phyloP scores from a whole-genome alignment of 202 grass and related monocot genomes.

The Eragrostis tef region DNA sequence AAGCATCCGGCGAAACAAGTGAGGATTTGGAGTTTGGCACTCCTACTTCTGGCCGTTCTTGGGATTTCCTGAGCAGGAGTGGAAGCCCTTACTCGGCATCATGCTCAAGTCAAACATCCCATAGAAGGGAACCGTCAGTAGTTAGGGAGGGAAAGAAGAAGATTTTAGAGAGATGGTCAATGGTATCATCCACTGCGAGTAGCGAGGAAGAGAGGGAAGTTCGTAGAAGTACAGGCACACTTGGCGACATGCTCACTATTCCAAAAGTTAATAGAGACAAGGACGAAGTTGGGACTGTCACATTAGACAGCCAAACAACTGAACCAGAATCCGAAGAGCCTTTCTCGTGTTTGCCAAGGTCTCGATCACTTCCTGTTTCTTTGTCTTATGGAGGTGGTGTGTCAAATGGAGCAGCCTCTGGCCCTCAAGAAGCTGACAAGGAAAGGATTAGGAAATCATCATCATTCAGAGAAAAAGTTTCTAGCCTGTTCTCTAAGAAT shows the following conservation, averaged over 20 bases:
- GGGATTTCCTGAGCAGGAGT: conserved; percentile 71
- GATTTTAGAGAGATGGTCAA: conserved; percentile 79
- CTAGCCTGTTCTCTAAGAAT: conserved; percentile 76
- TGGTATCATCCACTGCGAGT: conserved; percentile 56
- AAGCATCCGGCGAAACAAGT: conserved; percentile 59
- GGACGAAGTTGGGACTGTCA: conserved; percentile 42
- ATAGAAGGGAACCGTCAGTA: conserved; percentile 59
- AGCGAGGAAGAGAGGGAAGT: conserved; percentile 60
- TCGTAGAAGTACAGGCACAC: conserved; percentile 61
- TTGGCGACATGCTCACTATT: conserved; percentile 91
- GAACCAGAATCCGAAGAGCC: conserved; percentile 51
- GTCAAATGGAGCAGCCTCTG: conserved; percentile 41
- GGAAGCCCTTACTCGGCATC: conserved; percentile 78
- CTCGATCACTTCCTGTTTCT: conserved; percentile 75
- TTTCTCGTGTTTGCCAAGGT: conserved; percentile 67
- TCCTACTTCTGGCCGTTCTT: conserved; percentile 70
- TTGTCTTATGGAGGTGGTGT: conserved; percentile 51
- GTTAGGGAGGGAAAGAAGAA: conserved; percentile 80
- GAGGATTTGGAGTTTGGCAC: conserved; percentile 73
- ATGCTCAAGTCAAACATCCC: conserved; percentile 66
- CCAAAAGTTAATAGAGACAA: conserved; percentile 57
- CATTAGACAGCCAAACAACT: conserved; percentile 37
- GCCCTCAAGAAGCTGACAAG: conserved; percentile 52
- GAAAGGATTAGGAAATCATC: conserved; percentile 62
- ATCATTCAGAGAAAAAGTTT: conserved; percentile 81